Conservation (phyloP, 2,329 filamentous ascomycete genomes). For the Coniella vitis region DNA sequence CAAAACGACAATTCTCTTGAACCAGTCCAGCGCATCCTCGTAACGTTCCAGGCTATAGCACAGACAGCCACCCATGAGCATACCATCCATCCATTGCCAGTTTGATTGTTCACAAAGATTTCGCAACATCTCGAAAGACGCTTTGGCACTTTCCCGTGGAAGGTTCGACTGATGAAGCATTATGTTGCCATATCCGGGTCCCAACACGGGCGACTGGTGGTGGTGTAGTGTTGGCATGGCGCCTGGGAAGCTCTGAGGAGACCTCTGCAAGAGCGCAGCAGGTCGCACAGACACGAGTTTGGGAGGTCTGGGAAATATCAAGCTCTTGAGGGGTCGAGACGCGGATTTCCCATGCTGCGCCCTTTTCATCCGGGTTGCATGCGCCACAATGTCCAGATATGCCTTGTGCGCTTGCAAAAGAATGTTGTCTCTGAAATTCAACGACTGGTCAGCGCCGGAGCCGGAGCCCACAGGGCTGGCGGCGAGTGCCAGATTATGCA, state of each 20-base stretch:
- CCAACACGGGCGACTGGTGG: constrained; percentile 16
- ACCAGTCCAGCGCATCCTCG: constrained; percentile 68
- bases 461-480: constrained; percentile 9
- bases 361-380: constrained; percentile 54
- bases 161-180: constrained; percentile 28
- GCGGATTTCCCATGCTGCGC: constrained; percentile 32
- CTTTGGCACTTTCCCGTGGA: constrained; percentile 50
- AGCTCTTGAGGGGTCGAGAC: constrained; percentile 38
- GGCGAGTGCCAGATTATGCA: constrained; percentile 22
- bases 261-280: constrained; percentile 13
- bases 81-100: constrained; percentile 90
- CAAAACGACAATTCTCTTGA: constrained; percentile 53
- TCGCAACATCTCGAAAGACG: constrained; percentile 65
- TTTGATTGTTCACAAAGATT: constrained; percentile 70
- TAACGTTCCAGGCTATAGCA: constrained; percentile 86
- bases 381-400: constrained; percentile 64
- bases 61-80: constrained; percentile 84
- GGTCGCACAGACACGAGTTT: constrained; percentile 23
- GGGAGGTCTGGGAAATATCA: constrained; percentile 49
- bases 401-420: constrained; percentile 64
- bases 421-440: constrained; percentile 58
- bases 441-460: constrained; percentile 18
- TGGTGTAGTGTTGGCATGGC: constrained; percentile 8
- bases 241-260: constrained; percentile 13
- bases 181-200: constrained; percentile 18